Evolutionary conservation across 495 filamentous ascomycete species (phyloP).

Genomic region (Apodospora peruviana): DNA sequence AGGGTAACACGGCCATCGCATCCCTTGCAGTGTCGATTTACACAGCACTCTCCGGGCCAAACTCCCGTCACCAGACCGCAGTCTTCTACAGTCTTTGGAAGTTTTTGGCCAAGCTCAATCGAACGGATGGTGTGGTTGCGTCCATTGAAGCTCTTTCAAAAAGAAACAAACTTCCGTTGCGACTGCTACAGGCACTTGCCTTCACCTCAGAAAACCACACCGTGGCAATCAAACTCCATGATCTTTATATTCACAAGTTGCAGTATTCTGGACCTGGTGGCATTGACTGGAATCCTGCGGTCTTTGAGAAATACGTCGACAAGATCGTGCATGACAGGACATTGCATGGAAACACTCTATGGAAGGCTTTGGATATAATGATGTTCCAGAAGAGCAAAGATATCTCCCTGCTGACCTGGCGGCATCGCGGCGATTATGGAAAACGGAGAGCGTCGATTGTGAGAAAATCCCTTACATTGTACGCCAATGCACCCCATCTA

Average conservation of each 20-base stretch:
- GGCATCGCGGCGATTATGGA: conserved; percentile 8
- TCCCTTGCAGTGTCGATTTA: conserved; percentile 23
- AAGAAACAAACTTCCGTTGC: conserved; percentile 2
- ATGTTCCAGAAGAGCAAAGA: conserved; percentile 1
- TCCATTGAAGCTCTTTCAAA: conserved; percentile 8
- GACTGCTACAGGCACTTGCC: conserved; percentile 10
- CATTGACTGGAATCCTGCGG: conserved; percentile 11
- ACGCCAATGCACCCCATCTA: conserved; percentile 27
- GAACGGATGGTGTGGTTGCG: conserved; percentile 7
- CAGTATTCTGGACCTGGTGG: neutral
- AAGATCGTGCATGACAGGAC: conserved; percentile 17
- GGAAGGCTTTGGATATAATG: conserved; percentile 19
- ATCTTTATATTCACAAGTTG: conserved; percentile 14
- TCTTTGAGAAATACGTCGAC: conserved; percentile 10
- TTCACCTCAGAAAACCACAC: conserved; percentile 7
- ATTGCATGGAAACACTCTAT: conserved; percentile 15
- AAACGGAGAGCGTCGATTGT: conserved; percentile 18
- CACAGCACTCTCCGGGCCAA: neutral
- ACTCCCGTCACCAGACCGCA: neutral
- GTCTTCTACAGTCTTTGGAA: conserved; percentile 15
- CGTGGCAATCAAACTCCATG: conserved; percentile 13
- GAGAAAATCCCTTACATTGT: conserved; percentile 23
- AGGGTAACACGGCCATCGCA: conserved; percentile 17
- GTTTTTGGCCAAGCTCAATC: conserved; percentile 12
- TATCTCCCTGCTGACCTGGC: neutral